These are phyloP conservation scores for Sporothrix protearum DNA, from an alignment of 2,329 filamentous ascomycete genomes.

Conservation along the genomic window DNA sequence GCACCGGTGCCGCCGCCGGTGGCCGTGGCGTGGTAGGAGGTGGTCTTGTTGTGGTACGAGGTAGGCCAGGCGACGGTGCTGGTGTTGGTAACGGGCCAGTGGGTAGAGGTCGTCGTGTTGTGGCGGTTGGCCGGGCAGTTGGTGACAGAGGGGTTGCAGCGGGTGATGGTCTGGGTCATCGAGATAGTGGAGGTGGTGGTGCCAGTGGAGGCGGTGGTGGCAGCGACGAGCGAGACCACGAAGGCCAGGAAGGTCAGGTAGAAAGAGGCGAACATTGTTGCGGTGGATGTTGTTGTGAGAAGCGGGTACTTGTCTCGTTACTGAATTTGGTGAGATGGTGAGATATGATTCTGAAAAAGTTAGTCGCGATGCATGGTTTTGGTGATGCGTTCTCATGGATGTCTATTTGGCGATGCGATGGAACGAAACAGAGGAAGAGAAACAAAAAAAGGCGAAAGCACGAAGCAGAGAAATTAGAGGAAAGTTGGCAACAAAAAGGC, in stretches of 20 bases:
- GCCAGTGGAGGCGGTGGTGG: constrained; percentile 30
- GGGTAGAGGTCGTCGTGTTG: constrained; percentile 31
- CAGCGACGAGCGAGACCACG: constrained; percentile 38
- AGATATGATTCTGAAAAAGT: neutral
- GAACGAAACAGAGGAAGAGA: neutral
- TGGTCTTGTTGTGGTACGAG: constrained; percentile 31
- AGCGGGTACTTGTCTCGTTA: neutral
- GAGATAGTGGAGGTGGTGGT: constrained; percentile 47
- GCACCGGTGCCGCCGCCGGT: constrained; percentile 26
- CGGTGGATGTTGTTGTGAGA: constrained; percentile 2
- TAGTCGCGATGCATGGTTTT: constrained; percentile 7
- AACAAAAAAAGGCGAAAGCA: neutral
- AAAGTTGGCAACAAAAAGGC: neutral
- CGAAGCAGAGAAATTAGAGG: neutral
- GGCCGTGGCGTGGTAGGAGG: constrained; percentile 25
- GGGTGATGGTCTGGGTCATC: constrained; percentile 44
- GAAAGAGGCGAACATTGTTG: constrained; percentile 25
- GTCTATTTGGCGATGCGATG: neutral
- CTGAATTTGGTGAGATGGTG: neutral
- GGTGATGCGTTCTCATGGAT: neutral
- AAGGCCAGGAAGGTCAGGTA: constrained; percentile 33
- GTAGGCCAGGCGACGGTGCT: constrained; percentile 28
- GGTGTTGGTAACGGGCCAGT: constrained; percentile 28
- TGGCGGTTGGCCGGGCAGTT: constrained; percentile 42
- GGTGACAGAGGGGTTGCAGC: constrained; percentile 44